A percentile compares a stretch with the other conserved stretches of the same genome.
These are phyloP conservation scores for Tephrocybe rancida DNA, from an alignment of 768 basidiomycete species.

Conservation along the genomic window DNA sequence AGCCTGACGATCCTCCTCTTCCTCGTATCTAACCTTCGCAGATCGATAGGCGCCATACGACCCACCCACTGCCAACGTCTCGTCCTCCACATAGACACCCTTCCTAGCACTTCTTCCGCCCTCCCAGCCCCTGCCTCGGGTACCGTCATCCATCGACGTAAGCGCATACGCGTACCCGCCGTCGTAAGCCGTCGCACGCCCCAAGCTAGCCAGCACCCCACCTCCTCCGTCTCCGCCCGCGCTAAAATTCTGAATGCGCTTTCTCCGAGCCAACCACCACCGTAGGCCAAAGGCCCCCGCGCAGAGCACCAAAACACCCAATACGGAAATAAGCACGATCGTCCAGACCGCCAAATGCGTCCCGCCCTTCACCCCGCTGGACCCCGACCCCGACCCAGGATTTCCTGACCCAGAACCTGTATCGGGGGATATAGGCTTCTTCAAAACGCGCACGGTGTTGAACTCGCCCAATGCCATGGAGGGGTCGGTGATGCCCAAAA, in stretches of 20 bases:
- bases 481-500: constrained; percentile 65
- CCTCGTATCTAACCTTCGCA: constrained; percentile 31
- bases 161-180: constrained; percentile 44
- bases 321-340: constrained; percentile 60
- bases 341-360: constrained; percentile 56
- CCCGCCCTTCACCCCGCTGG: constrained; percentile 16
- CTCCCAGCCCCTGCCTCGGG: not conserved
- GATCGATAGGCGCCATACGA: constrained; percentile 40
- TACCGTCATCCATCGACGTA: constrained; percentile 21
- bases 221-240: constrained; percentile 14
- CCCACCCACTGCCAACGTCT: constrained; percentile 32
- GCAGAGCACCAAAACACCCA: constrained; percentile 60
- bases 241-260: constrained; percentile 20
- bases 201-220: not conserved
- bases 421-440: constrained; percentile 47
- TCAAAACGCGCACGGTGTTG: constrained; percentile 65
- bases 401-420: not conserved
- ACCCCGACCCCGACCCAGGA: not conserved
- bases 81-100: constrained; percentile 2
- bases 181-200: constrained; percentile 14
- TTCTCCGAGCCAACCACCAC: constrained; percentile 48
- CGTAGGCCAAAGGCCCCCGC: constrained; percentile 53
- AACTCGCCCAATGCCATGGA: constrained; percentile 68
- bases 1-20: constrained; percentile 7
- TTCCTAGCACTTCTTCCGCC: not conserved